Base-by-base conservation (phyloP, 2,329 filamentous ascomycete genomes). In the Nothomitra cinnamomea region DNA sequence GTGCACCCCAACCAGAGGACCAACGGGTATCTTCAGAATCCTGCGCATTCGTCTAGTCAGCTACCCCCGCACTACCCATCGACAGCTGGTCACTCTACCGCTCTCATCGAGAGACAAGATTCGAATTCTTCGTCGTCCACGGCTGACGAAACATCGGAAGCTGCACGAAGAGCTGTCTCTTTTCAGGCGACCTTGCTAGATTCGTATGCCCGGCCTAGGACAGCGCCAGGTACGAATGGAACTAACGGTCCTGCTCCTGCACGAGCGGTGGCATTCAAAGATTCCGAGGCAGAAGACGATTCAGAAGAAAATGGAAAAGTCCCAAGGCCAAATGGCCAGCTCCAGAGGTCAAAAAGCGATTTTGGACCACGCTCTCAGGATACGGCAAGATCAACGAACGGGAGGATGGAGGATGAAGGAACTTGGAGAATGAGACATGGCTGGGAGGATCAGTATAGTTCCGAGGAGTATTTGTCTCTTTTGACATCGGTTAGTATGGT, bases 401-500 rank as follows among this genome's bases (percentile, higher is more conserved):
- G 59, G 13, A 61, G 59, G 8, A 62, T 62, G 41, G 71, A 70
- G 38, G 68, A 69, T 38, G 76, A 76, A 57, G 75, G 72, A 58
- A 70, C 72, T 57, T 76, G 74, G 64, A 66, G 74, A 57, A 77
- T 82, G 65, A 79, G 89, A 50, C 89, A 95, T 70, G 89, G 89
- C 49, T 95, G 92, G 72, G 87, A 94, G 64, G 85, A 89, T 60
- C 87, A 95, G 66, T 88, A 94, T 65, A 85, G 87, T 63, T 94
- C 85, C 3, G 85, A 88, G 60, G 87, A 95, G 63, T 89, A 94
- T 62, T 84, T 94, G 61, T 84, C 85, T 55, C 78, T 88, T 59
- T 74, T 95, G 58, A 87, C 85, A 52, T 88, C 83, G 64, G 84
- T 88, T 70, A 70, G 82, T 75, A 59, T 51, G 17, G 12, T 24